Base-by-base conservation (phyloP, 2,329 filamentous ascomycete genomes). In the Paramyrothecium sp. region DNA sequence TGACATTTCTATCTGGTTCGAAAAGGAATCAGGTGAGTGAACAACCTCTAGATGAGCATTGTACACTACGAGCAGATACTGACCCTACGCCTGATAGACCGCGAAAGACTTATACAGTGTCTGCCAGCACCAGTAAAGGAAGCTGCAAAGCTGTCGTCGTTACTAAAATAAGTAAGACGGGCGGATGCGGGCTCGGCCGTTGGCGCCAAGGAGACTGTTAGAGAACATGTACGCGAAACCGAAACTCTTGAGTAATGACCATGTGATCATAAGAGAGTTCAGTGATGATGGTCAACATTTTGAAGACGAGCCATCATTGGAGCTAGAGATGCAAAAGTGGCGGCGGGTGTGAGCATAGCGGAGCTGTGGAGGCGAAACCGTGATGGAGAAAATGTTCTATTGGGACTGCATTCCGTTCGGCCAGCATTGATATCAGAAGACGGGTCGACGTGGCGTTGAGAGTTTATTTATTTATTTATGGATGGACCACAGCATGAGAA, bases 1-100 rank as follows among this genome's bases (percentile, higher is more conserved):
- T 71, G 93, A 97, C 75, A 91, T 97, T 63, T 84, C 88, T 12
- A 88, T 97, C 67, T 75, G 88, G 59, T 97, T 97, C 78, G 92
- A 96, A 62, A 88, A 81, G 50, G 89, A 91, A 70, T 78, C 82
- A 67, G 89, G 90, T 92, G 74, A 78, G 89, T 81, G 54, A 30
- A 48, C 13, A 7, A 20, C n/a, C n/a, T 19, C 49, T 8, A 20
- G 48, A 20, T 16, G 21, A 5, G 26, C 5, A 49, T 26, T 49
- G 22, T n/a, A 10, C 16, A 26, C 5, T 7, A 12, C 38, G 13
- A 7, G 13, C n/a, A 19, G 38, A 13, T n/a, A 34, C 51, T 44
- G 10, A 53, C 26, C 7, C 41, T 47, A 48, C 19, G 8, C 47
- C 44, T 16, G 49, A 47, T 60, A 86, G 83, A 86, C 65, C 81